Percentiles rank a stretch among this genome's conserved stretches.
Conservation (phyloP, 441 rosid species). For the Eruca vesicaria region DNA sequence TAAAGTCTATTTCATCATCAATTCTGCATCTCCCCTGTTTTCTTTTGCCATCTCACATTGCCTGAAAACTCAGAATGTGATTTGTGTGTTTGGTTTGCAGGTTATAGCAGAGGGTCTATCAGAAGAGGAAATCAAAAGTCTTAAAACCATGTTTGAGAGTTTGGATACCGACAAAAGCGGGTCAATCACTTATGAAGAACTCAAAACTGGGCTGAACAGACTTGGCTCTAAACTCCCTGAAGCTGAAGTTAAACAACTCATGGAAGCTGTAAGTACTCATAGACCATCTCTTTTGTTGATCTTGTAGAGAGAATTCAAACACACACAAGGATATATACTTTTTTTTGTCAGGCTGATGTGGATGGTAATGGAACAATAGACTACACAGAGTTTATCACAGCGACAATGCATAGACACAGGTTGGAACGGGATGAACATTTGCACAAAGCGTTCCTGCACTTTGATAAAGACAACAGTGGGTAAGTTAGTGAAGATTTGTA, state of each 20-base stretch:
- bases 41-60: background rate
- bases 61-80: conserved; percentile 27
- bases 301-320: background rate
- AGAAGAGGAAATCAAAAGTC: conserved; percentile 92
- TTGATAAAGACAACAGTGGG: background rate
- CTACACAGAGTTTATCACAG: conserved; percentile 73
- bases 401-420: conserved; percentile 79
- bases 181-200: background rate
- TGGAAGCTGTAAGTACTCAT: conserved; percentile 44
- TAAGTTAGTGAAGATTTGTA: background rate
- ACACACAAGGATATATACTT: background rate
- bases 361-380: conserved; percentile 95
- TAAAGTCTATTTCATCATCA: background rate
- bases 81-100: conserved; percentile 39
- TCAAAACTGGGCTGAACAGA: background rate
- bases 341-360: conserved; percentile 76
- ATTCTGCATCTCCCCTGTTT: background rate
- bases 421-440: conserved; percentile 68
- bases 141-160: conserved; percentile 47
- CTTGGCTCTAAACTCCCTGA: background rate
- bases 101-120: conserved; percentile 89
- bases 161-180: background rate
- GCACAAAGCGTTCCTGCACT: background rate
- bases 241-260: conserved; percentile 24
- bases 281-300: background rate